Evolutionary conservation across 1,284 basidiomycete genomes (phyloP).

Genomic region (Bondarzewia mesenterica): DNA sequence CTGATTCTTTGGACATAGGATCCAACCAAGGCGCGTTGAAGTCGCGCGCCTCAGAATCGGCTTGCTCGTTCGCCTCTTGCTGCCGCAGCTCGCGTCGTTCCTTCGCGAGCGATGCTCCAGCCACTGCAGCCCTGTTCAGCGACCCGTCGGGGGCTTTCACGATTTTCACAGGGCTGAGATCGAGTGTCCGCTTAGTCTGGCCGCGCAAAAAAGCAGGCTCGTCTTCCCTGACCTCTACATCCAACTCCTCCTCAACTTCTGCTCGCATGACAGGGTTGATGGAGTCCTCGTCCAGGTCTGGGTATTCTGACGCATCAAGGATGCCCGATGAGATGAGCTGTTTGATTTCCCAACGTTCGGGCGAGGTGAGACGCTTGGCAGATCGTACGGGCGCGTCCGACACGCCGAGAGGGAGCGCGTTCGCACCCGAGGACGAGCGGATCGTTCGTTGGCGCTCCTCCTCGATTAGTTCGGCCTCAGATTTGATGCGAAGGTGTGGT

Average conservation of each 20-base stretch:
- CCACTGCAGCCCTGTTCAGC: constrained; percentile 90
- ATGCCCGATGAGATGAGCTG: constrained; percentile 96
- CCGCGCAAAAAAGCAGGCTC: constrained; percentile 96
- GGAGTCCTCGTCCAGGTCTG: constrained; percentile 91
- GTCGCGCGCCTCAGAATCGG: constrained; percentile 89
- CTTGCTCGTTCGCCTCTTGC: constrained; percentile 91
- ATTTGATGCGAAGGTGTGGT: constrained; percentile 89
- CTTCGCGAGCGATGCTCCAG: constrained; percentile 89
- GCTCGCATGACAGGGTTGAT: constrained; percentile 68
- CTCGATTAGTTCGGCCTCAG: constrained; percentile 80
- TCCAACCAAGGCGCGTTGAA: constrained; percentile 96
- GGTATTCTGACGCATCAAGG: constrained; percentile 90
- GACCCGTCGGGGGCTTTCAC: constrained; percentile 94
- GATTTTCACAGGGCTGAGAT: constrained; percentile 96
- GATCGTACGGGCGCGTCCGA: constrained; percentile 55
- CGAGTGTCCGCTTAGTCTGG: constrained; percentile 91
- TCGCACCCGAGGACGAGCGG: constrained; percentile 58
- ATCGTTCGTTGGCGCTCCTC: constrained; percentile 64
- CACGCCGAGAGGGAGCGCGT: constrained; percentile 55
- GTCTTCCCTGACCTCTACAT: constrained; percentile 95
- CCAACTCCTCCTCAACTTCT: constrained; percentile 92
- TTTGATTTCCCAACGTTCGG: constrained; percentile 99
- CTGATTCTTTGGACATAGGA: constrained; percentile 87
- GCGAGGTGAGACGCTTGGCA: constrained; percentile 89
- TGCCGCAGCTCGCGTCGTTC: constrained; percentile 92